Evolutionary conservation across 192 early-diverging fungal species (phyloP).

Genomic region (Dispira parvispora): DNA sequence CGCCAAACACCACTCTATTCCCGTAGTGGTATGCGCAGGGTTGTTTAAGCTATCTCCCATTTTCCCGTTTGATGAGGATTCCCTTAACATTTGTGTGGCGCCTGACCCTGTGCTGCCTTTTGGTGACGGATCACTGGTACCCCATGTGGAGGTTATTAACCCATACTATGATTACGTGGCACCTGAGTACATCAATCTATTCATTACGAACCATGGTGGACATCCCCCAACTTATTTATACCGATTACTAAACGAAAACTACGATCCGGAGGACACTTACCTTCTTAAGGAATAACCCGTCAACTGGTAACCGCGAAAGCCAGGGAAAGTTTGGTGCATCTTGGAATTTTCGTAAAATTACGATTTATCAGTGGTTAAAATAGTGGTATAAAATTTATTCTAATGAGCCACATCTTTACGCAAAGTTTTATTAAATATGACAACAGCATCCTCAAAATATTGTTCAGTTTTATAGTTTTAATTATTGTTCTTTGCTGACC

Average conservation of each 20-base stretch:
- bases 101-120: conserved; percentile 72
- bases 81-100: conserved; percentile 55
- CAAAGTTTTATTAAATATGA: too few species aligned
- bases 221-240: conserved; percentile 67
- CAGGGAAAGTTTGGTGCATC: too few species aligned
- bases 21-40: conserved; percentile 82
- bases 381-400: too few species aligned
- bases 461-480: too few species aligned
- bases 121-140: conserved; percentile 61
- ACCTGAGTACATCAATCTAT: conserved; percentile 76
- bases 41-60: conserved; percentile 75
- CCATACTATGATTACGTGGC: conserved; percentile 85
- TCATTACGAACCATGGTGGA: conserved; percentile 74
- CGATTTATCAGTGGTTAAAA: too few species aligned
- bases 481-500: too few species aligned
- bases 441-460: too few species aligned
- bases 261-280: conserved; percentile 14
- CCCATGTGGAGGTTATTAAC: conserved; percentile 64
- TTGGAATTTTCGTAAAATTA: too few species aligned
- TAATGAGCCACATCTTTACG: too few species aligned
- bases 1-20: conserved; percentile 82
- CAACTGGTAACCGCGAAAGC: too few species aligned
- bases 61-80: conserved; percentile 79
- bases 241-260: conserved; percentile 50
- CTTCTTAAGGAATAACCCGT: not conserved